Evolutionary conservation across 164 flowering plant species (phyloP).

Genomic region (Chimonanthus praecox): DNA sequence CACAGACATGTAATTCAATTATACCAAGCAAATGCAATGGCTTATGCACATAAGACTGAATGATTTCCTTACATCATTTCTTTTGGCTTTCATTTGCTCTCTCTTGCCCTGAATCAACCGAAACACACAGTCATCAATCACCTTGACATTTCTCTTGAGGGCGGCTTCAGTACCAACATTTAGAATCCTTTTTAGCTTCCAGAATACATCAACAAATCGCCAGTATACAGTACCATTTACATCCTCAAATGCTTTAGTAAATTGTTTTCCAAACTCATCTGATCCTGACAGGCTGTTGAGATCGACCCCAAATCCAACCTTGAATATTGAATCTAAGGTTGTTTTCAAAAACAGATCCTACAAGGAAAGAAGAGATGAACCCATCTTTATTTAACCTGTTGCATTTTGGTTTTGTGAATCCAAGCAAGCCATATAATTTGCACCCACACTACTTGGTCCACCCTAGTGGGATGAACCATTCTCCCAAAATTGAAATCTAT

Average conservation of each 20-base stretch:
- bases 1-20: background rate
- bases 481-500: no score
- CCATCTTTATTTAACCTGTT: background rate
- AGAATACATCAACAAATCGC: conserved; percentile 52
- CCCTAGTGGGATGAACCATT: no score
- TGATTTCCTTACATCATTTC: background rate
- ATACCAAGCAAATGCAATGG: conserved; percentile 12
- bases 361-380: background rate
- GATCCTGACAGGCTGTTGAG: conserved; percentile 46
- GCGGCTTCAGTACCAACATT: conserved; percentile 56
- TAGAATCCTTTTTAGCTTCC: conserved; percentile 54
- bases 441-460: no score
- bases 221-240: conserved; percentile 36
- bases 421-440: no score
- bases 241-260: conserved; percentile 64
- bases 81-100: conserved; percentile 16
- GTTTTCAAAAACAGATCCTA: conserved; percentile 57
- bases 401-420: no score
- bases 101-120: conserved; percentile 37
- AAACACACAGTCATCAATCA: conserved; percentile 42
- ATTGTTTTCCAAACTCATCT: conserved; percentile 28
- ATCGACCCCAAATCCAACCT: conserved; percentile 72
- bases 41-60: conserved; percentile 1
- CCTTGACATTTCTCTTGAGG: conserved; percentile 38
- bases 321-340: conserved; percentile 59